Conservation (phyloP, 139 green algal genomes). For the Parachlorella kessleri region DNA sequence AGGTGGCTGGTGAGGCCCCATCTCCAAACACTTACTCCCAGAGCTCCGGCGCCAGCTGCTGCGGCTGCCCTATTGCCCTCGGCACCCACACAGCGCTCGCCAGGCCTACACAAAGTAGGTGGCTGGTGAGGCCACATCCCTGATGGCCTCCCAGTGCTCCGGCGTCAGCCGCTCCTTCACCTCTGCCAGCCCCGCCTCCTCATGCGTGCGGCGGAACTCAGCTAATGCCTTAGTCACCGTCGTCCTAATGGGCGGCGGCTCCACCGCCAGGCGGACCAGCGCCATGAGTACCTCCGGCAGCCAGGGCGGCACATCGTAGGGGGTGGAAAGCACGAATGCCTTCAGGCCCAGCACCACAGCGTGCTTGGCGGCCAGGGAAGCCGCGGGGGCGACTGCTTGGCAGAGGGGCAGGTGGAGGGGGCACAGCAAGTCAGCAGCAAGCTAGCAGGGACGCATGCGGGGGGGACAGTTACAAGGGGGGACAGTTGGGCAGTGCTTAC, state of each 20-base stretch:
- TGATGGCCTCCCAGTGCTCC: slow-evolving; percentile 81
- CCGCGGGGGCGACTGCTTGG: not conserved
- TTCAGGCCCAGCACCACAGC: slow-evolving; percentile 71
- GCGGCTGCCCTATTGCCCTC: too few relatives aligned
- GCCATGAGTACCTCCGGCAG: slow-evolving; percentile 78
- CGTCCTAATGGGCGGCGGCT: slow-evolving; percentile 54
- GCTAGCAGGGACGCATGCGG: too few relatives aligned
- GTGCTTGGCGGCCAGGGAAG: slow-evolving; percentile 33
- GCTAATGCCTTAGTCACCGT: slow-evolving; percentile 54
- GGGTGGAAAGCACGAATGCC: slow-evolving; percentile 78
- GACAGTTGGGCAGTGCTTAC: too few relatives aligned
- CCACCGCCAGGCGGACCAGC: slow-evolving; percentile 53
- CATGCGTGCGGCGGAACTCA: slow-evolving; percentile 73
- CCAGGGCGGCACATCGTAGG: slow-evolving; percentile 88
- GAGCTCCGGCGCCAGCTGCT: slow-evolving; percentile 62
- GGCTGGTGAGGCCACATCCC: slow-evolving; percentile 66
- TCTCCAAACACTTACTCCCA: slow-evolving; percentile 81
- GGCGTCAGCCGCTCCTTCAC: slow-evolving; percentile 44
- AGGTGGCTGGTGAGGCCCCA: slow-evolving; percentile 65
- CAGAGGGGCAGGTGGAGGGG: too few relatives aligned
- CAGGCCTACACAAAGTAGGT: slow-evolving; percentile 72
- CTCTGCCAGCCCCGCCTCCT: slow-evolving; percentile 58
- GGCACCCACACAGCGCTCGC: too few relatives aligned
- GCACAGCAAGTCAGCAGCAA: too few relatives aligned
- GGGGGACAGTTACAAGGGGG: too few relatives aligned